Evolutionary conservation across 257 asterid genomes (phyloP), one percentile per base, ranked within the genome.

Genomic region (Datura wrightii): DNA sequence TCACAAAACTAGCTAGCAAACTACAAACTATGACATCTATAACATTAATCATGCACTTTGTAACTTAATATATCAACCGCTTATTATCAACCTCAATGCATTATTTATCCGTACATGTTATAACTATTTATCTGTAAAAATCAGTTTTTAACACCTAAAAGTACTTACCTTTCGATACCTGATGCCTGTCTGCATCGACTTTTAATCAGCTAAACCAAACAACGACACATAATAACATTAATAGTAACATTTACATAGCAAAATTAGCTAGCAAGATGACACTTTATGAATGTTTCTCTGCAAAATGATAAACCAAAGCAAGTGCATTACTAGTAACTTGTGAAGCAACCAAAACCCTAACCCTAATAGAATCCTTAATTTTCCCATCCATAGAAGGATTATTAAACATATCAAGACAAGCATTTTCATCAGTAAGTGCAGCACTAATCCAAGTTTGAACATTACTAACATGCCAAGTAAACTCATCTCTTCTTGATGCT

Each of bases 391-490:
- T 83, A 63, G 91, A 83, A 87, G 88, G 87, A 42, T 92, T 92
- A 39, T 92, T 88, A 18, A 95, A 84, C 74, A 97, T 95, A 18
- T 95, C 93, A 7, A 93, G 81, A 70, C 99, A 95, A 88, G 85
- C 88, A 48, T 78, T 89, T 1, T 92, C 91, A 56, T 92, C 95
- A 5, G 97, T 93, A 55, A 94, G 79, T 55, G 98, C 99, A 7
- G 97, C 88, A 86, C 98, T 95, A 89, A 93, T 91, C 99, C 99
- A 94, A 0, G 99, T 94, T 72, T 88, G 85, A 14, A 89, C 90
- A 53, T 92, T 92, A 86, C 92, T 91, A 4, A 90, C 90, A 62
- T 88, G 92, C 94, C 93, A 92, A 24, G 82, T 60, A 66, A 92
- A 93, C 42, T 90, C 34, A 41, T 69, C 89, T 86, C 82, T 89